A percentile compares a stretch with the other conserved stretches of the same genome.
phyloP scores from a whole-genome alignment of 73 alveolate genomes.

The Breviolum minutum region DNA sequence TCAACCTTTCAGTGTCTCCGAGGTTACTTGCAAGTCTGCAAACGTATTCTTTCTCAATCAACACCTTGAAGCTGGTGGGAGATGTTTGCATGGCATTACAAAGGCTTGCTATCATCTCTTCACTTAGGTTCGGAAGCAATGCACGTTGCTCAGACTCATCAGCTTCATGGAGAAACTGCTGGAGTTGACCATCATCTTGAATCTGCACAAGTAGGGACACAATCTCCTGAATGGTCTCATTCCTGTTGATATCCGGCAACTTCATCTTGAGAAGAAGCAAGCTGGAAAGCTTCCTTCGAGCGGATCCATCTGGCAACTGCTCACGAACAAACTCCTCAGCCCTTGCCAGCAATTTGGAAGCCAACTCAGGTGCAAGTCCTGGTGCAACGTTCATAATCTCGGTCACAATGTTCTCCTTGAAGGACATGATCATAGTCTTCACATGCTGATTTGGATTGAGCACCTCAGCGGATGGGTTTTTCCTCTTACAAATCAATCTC shows the following conservation, averaged over 20 bases:
- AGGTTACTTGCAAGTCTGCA: too few relatives aligned
- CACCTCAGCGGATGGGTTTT: not conserved
- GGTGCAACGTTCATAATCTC: not conserved
- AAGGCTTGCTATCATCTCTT: not conserved
- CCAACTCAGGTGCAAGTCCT: not conserved
- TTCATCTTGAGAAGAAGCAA: not conserved
- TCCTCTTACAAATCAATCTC: too few relatives aligned
- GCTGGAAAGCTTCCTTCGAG: not conserved
- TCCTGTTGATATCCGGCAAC: not conserved
- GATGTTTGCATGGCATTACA: too few relatives aligned
- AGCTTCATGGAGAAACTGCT: not conserved
- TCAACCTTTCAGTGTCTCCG: too few relatives aligned
- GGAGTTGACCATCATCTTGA: not conserved
- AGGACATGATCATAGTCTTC: not conserved
- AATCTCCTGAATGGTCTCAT: not conserved
- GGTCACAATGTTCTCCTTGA: not conserved
- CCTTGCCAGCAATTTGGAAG: not conserved
- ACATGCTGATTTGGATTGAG: not conserved
- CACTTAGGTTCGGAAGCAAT: not conserved
- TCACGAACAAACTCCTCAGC: slow-evolving; percentile 18
- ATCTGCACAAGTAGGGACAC: not conserved
- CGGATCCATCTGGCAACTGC: not conserved
- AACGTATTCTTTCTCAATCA: too few relatives aligned
- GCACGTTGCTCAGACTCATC: not conserved
- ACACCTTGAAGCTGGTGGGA: too few relatives aligned